A percentile compares a stretch with the other conserved stretches of the same genome.
Conservation (phyloP, 129 eudicot genomes). For the Artemisia argyi region DNA sequence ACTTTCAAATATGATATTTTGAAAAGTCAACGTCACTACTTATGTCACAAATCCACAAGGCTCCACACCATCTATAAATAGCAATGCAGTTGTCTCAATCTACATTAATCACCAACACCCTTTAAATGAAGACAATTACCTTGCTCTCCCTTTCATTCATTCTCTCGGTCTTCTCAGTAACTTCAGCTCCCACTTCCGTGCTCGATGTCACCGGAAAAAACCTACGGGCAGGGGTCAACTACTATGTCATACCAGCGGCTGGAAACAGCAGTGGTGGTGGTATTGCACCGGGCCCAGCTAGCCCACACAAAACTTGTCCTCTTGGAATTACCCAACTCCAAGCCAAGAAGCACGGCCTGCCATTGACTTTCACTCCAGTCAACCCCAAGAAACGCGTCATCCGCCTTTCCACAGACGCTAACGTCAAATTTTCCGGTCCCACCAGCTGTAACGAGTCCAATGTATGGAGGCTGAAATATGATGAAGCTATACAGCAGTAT, state of each 20-base stretch:
- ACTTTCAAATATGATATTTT: neutral
- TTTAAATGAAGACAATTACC: slow-evolving; percentile 11
- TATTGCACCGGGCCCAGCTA: slow-evolving; percentile 22
- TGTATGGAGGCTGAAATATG: slow-evolving; percentile 33
- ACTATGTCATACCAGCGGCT: slow-evolving; percentile 35
- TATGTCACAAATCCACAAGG: neutral
- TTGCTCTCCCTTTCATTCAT: slow-evolving; percentile 27
- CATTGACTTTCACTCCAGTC: slow-evolving; percentile 34
- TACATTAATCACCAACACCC: neutral
- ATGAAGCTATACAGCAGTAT: slow-evolving; percentile 20
- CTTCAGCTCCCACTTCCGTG: slow-evolving; percentile 9
- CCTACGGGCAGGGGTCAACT: slow-evolving; percentile 26
- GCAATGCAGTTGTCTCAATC: slow-evolving; percentile 5
- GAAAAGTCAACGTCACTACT: neutral
- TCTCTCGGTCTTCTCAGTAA: slow-evolving; percentile 14
- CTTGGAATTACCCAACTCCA: slow-evolving; percentile 31
- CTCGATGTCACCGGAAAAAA: slow-evolving; percentile 34
- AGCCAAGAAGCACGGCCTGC: slow-evolving; percentile 21
- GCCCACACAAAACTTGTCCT: slow-evolving; percentile 35
- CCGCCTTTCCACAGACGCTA: slow-evolving; percentile 39
- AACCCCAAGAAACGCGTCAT: slow-evolving; percentile 30
- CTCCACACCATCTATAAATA: neutral
- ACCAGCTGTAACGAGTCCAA: slow-evolving; percentile 35
- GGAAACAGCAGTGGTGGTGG: slow-evolving; percentile 29
- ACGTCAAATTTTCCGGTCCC: slow-evolving; percentile 30